Conservation (phyloP, 345 rosid species). For the Salix exigua region DNA sequence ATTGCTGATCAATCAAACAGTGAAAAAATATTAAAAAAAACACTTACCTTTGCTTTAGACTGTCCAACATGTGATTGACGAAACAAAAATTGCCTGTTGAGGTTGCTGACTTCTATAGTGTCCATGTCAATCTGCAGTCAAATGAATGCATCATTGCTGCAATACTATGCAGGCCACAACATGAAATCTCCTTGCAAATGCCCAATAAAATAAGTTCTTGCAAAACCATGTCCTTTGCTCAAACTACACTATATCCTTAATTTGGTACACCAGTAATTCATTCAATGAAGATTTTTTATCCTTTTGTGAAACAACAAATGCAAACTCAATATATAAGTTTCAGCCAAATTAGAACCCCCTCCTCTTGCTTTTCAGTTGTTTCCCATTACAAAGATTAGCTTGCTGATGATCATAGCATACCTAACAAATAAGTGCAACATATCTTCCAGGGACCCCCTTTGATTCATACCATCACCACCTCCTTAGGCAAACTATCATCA, state of each 20-base stretch:
- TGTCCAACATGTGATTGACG: constrained; percentile 93
- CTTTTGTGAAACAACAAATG: not conserved
- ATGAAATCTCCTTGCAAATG: not conserved
- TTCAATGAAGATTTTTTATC: not conserved
- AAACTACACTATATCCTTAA: not conserved
- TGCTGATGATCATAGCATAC: not conserved
- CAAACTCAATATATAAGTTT: not conserved
- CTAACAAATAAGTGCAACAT: not conserved
- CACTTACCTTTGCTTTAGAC: constrained; percentile 87
- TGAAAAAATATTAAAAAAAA: not conserved
- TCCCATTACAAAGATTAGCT: not conserved
- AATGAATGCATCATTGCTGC: not conserved
- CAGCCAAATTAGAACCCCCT: not conserved
- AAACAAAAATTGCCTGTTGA: constrained; percentile 91
- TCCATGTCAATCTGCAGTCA: constrained; percentile 93
- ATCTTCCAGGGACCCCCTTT: not conserved
- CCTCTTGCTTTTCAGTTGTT: not conserved
- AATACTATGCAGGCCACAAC: not conserved
- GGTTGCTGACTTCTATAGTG: constrained; percentile 97
- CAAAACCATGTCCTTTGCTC: not conserved
- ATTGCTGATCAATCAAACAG: not conserved
- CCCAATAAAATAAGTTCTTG: not conserved
- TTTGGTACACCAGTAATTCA: not conserved
- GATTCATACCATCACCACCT: not conserved
- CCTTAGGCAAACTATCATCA: not conserved